phyloP scores from a whole-genome alignment of 169 alveolate genomes.

The Toxoplasma gondii region DNA sequence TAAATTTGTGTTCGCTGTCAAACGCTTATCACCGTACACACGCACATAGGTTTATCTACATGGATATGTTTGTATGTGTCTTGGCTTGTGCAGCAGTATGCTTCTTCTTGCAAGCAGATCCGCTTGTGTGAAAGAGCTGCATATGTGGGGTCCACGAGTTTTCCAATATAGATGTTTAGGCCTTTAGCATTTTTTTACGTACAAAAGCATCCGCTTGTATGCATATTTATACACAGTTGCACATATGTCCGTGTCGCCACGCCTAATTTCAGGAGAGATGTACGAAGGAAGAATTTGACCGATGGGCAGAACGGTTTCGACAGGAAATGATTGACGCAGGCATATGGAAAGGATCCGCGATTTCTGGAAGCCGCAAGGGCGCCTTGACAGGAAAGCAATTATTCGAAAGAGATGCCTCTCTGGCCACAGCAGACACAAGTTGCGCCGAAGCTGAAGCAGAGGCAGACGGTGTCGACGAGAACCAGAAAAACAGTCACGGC shows the following conservation, averaged over 20 bases:
- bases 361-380: background rate
- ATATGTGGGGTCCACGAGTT: too few relatives aligned
- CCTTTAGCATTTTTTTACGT: background rate
- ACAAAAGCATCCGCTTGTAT: background rate
- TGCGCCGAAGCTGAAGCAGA: constrained; percentile 34
- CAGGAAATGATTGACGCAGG: constrained; percentile 19
- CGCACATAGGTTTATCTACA: background rate
- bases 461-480: background rate
- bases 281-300: constrained; percentile 48
- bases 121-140: too few relatives aligned
- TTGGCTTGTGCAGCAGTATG: background rate
- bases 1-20: background rate
- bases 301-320: constrained; percentile 38
- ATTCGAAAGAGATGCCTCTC: constrained; percentile 26
- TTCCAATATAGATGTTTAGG: too few relatives aligned
- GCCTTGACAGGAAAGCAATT: constrained; percentile 38
- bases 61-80: background rate
- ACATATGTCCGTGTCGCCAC: background rate
- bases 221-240: background rate
- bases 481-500: background rate
- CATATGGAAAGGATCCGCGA: constrained; percentile 32
- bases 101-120: too few relatives aligned
- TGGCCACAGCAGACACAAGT: constrained; percentile 32
- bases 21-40: background rate
- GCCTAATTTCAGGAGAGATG: constrained; percentile 31